Base-by-base conservation (phyloP, 305 asterid genomes). In the Solanum aculeatissimum region DNA sequence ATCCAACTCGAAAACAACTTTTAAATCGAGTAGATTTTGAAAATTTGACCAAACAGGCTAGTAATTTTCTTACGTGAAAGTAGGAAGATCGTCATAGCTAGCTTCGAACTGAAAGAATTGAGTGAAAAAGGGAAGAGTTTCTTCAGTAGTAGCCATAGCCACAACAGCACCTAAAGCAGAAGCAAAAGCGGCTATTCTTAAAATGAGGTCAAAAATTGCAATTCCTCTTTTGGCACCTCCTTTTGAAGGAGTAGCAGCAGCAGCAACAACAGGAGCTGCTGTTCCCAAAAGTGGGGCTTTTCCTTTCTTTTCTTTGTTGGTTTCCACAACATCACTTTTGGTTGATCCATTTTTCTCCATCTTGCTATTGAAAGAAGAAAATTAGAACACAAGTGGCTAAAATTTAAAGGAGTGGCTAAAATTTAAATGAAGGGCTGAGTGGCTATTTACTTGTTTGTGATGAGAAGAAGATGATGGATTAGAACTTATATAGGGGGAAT, bases 21-120 rank as follows among this genome's bases (percentile, higher is more conserved):
- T 15, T 29, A 66, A 4, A 66, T 8, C 16, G 9, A 32, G 4
- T 1, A 9, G 4, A 68, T 68, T 68, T 35, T 35, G 16, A 35
- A 9, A 68, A 9, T 66, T 66, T 66, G 2, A 1, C 4, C 74
- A 8, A 66, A 16, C 45, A 9, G 8, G 0, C 25, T 35, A 7
- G 8, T 74, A 18, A 25, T 47, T 74, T n/a, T 54, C 97, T 90
- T 84, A 94, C 99, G 91, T 27, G 91, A 94, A 94, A 84, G 97
- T 83, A 0, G 97, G 93, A 72, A 95, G 90, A 85, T 95, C 98
- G 7, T 94, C 96, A 9, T 94, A 95, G 77, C 97, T 90, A 74
- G 97, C 98, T 88, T 86, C 89, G 84, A 95, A 95, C 89, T 95
- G 99, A 88, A 95, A 94, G 95, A 94, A 94, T 84, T 93, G 99